Conservation (phyloP, 202 grass and related monocot species). For the Cymbopogon flexuosus region DNA sequence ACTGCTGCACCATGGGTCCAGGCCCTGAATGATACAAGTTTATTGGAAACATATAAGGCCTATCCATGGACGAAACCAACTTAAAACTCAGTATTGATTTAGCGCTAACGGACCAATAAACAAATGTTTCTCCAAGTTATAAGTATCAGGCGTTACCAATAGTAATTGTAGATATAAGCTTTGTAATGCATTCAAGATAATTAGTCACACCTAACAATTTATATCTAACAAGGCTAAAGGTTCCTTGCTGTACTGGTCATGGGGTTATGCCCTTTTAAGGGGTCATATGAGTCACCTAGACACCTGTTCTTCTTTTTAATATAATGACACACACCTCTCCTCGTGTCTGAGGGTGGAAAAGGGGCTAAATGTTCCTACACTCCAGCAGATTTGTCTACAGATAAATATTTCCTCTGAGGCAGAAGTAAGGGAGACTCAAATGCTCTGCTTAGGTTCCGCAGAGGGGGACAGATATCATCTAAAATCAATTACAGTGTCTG, state of each 20-base stretch:
- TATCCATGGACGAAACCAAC: neutral
- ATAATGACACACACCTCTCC: neutral
- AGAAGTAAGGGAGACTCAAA: neutral
- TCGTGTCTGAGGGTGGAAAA: neutral
- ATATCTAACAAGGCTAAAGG: neutral
- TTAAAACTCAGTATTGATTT: neutral
- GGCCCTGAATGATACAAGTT: constrained; percentile 22
- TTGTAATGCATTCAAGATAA: neutral
- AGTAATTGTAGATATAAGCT: neutral
- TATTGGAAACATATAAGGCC: constrained; percentile 6
- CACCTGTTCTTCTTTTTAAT: neutral
- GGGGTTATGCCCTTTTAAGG: neutral
- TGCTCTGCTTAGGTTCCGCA: neutral
- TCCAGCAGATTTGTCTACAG: neutral
- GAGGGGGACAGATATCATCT: neutral
- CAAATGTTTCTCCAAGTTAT: neutral
- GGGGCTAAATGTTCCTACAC: neutral
- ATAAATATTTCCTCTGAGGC: neutral
- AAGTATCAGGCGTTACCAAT: neutral
- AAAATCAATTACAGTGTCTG: neutral
- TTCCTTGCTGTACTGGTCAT: neutral
- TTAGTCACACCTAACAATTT: neutral
- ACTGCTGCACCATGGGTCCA: constrained; percentile 22
- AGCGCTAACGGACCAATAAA: neutral
- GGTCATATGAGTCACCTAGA: neutral